Percentiles rank a stretch among this genome's conserved stretches.
These are phyloP conservation scores for Saprolegnia diclina DNA, from an alignment of 352 stramenopile genomes.

Conservation along the genomic window DNA sequence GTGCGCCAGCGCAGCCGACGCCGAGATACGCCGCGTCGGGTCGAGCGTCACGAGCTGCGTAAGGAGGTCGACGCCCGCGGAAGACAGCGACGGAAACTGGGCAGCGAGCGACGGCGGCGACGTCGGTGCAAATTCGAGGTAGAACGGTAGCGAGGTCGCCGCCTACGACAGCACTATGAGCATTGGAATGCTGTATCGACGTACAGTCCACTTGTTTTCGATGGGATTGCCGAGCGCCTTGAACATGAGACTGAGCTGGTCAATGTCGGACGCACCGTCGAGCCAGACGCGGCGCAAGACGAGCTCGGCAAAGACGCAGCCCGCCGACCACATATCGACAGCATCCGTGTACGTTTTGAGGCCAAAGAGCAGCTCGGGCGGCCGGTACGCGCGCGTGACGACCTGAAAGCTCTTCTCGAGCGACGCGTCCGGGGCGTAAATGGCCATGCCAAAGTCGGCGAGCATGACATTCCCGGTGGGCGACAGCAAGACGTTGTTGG, in stretches of 20 bases:
- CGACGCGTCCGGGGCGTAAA: constrained; percentile 31
- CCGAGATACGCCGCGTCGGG: constrained; percentile 55
- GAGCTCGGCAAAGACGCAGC: constrained; percentile 78
- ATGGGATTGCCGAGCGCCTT: constrained; percentile 47
- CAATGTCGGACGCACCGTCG: constrained; percentile 68
- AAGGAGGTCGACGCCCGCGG: constrained; percentile 47
- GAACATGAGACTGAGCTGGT: constrained; percentile 75
- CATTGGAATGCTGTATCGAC: background rate
- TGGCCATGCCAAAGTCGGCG: constrained; percentile 77
- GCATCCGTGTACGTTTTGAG: constrained; percentile 48
- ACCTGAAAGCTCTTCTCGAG: constrained; percentile 45
- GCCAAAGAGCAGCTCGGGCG: constrained; percentile 76
- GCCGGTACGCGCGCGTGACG: constrained; percentile 62
- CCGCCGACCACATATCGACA: constrained; percentile 74
- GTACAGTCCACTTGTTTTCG: constrained; percentile 54
- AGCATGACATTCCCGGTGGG: constrained; percentile 50
- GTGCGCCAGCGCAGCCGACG: constrained; percentile 46
- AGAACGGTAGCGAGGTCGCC: constrained; percentile 57
- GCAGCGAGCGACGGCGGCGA: constrained; percentile 45
- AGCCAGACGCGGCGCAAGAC: constrained; percentile 52
- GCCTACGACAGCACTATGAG: constrained; percentile 18
- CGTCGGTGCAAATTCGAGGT: constrained; percentile 65
- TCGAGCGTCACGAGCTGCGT: constrained; percentile 46
- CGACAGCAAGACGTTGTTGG: constrained; percentile 71
- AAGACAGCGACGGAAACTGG: constrained; percentile 56